A percentile compares a stretch with the other conserved stretches of the same genome.
These are phyloP conservation scores for Dalbergia cultrata DNA, from an alignment of 306 rosid genomes.

Conservation along the genomic window DNA sequence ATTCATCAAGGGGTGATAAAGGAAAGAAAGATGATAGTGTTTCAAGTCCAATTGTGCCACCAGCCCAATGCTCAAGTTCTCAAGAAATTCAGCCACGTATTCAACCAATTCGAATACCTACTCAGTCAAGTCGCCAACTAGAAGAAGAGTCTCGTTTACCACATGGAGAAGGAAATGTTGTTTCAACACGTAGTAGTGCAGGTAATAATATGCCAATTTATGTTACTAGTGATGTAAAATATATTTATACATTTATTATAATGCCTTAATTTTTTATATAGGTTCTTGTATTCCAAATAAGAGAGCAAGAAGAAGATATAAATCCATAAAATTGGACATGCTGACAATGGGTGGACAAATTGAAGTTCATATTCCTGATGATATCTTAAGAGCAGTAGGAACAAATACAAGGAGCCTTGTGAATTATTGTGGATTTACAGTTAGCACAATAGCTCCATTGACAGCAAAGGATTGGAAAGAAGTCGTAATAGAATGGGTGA, in stretches of 20 bases:
- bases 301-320: neutral
- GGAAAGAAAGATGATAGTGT: neutral
- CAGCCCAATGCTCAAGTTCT: neutral
- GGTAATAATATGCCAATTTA: neutral
- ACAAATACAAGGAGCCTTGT: neutral
- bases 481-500: neutral
- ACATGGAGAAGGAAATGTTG: neutral
- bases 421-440: neutral
- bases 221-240: neutral
- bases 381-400: neutral
- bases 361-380: neutral
- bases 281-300: neutral
- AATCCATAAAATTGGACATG: neutral
- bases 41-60: neutral
- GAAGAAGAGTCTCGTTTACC: neutral
- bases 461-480: neutral
- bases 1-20: no score
- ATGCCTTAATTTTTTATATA: neutral
- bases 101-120: neutral
- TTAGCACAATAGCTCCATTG: neutral
- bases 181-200: neutral
- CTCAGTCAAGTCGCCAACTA: neutral
- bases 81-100: neutral
- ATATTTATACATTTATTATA: neutral
- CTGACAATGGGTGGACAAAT: neutral